These are phyloP conservation scores for Tetrapisispora iriomotensis DNA, from an alignment of 805 yeast species.

Conservation along the genomic window DNA sequence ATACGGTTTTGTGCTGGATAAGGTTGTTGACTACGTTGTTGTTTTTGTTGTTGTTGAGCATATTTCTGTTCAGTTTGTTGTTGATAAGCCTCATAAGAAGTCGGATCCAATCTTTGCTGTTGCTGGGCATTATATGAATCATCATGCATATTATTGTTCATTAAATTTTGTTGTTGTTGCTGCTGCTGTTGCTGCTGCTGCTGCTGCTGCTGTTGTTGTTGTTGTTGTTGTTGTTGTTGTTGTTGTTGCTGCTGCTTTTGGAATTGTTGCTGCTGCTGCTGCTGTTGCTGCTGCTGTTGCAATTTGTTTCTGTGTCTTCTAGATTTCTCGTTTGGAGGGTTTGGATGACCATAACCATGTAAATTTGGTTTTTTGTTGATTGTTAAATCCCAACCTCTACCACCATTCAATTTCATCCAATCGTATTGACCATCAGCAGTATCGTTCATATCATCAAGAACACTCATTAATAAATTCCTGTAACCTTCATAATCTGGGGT, in stretches of 20 bases:
- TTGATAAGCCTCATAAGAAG: constrained; percentile 32
- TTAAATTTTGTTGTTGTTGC: constrained; percentile 11
- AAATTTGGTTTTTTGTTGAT: constrained; percentile 86
- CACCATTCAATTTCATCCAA: constrained; percentile 95
- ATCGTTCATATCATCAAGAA: constrained; percentile 61
- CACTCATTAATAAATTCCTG: constrained; percentile 66
- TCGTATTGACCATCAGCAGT: constrained; percentile 84
- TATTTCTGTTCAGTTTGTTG: constrained; percentile 30
- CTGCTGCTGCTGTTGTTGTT: constrained; percentile 19
- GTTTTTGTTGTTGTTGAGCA: constrained; percentile 21
- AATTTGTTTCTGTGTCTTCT: constrained; percentile 20
- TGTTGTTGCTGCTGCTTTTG: constrained; percentile 4
- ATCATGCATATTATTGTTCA: constrained; percentile 6
- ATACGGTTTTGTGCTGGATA: constrained; percentile 17
- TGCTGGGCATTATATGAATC: constrained; percentile 6
- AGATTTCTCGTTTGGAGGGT: constrained; percentile 53
- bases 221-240: constrained; percentile 9
- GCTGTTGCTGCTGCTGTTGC: constrained; percentile 8
- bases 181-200: constrained; percentile 20
- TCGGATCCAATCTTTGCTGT: constrained; percentile 32
- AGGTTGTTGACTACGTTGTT: constrained; percentile 13
- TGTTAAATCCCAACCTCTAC: constrained; percentile 90
- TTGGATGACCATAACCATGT: constrained; percentile 95
- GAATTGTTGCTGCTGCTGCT: constrained; percentile 10
- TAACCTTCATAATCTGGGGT: constrained; percentile 89